Evolutionary conservation across 75 land plant species (phyloP).

Genomic region (Gnetum montanum): DNA sequence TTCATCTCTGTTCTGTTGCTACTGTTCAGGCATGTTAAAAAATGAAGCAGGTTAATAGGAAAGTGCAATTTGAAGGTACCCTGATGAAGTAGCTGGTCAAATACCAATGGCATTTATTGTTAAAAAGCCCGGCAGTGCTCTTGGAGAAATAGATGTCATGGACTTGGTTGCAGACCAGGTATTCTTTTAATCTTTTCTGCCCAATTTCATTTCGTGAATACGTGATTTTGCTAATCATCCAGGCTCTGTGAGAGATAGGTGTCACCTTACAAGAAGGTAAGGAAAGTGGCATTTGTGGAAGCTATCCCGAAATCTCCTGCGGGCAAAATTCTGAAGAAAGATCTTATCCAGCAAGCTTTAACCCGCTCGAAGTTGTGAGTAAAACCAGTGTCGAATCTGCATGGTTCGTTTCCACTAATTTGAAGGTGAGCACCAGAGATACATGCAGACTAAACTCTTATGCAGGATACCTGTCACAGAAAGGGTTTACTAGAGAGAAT

Average conservation of each 20-base stretch:
- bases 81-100: constrained; percentile 39
- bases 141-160: constrained; percentile 23
- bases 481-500: no score
- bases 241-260: no score
- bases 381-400: no score
- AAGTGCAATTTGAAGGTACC: constrained; percentile 33
- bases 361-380: constrained; percentile 1
- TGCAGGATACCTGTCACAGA: no score
- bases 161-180: constrained; percentile 37
- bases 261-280: constrained; percentile 63
- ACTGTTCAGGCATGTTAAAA: not conserved
- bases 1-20: not conserved
- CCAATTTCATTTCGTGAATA: no score
- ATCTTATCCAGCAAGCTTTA: constrained; percentile 42
- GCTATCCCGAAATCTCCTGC: constrained; percentile 56
- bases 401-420: no score
- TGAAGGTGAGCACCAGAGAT: no score
- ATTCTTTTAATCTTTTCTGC: not conserved
- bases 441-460: no score
- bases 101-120: constrained; percentile 49
- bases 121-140: constrained; percentile 9
- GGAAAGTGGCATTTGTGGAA: constrained; percentile 43
- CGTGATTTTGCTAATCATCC: no score
- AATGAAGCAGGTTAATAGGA: no score
- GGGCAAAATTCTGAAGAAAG: constrained; percentile 71